Base-by-base conservation (phyloP, 2,329 filamentous ascomycete genomes). In the Paracorniculantispora psalliotae region DNA sequence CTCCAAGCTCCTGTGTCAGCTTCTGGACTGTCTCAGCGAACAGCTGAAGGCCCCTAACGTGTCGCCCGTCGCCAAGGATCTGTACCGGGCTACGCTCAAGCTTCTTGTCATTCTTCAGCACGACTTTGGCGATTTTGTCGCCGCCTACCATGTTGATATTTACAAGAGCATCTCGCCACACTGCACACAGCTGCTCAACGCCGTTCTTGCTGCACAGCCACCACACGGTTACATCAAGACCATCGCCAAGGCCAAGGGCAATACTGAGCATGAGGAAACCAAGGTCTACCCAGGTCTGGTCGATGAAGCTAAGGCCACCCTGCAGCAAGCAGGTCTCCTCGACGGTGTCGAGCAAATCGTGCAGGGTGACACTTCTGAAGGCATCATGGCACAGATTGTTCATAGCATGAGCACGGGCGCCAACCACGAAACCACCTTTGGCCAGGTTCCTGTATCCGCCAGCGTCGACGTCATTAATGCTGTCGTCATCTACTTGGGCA, bases 51-150 rank as follows among this genome's bases (percentile, higher is more conserved):
- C 86, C 10, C 77, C 87, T 28, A 86, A 86, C 60, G 81, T 91
- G 17, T 80, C 86, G 3, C 79, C 84, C 35, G 81, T 90, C 53
- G 85, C 87, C 35, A 92, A 91, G 70, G 90, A 93, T 57, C 84
- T 96, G 62, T 97, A 96, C 72, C 87, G 91, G 61, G 91, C 88
- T 9, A 85, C 90, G 1, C 77, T 96, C 50, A 92, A 96, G 68
- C 83, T 97, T 61, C 77, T 97, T 57, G 78, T 96, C 35, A 83
- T 96, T 55, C 78, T 99, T 56, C 90, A 96, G 65, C 94, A 97
- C 69, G 94, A 99, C 72, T 97, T 91, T 73, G 90, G 93, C 0
- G 92, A 97, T 59, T 99, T 96, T 72, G 77, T 99, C 44, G 89
- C 90, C 6, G 90, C 92, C 66, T 91, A 96, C 71, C 90, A 96